Base-by-base conservation (phyloP, 2,329 filamentous ascomycete genomes). In the Beauveria sp. region DNA sequence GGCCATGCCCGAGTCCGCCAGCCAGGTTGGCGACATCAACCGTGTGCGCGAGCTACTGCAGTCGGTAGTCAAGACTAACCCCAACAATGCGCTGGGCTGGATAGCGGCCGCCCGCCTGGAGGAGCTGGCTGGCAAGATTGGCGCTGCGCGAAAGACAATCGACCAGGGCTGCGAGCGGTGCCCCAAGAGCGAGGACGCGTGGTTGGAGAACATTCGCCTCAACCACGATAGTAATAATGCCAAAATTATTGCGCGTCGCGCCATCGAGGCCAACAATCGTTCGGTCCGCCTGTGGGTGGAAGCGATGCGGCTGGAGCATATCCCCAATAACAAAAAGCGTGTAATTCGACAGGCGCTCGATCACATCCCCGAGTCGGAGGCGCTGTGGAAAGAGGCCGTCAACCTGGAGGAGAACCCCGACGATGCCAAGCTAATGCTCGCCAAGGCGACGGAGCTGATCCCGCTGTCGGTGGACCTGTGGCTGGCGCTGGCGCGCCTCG, bases 371-470 rank as follows among this genome's bases (percentile, higher is more conserved):
- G 91, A 96, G 70, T 97, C 93, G 0, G 94, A 97, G 53, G 88
- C 90, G 47, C 83, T 99, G n/a, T 99, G 94, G 94, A 99, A 97
- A 72, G 92, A 96, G 71, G 89, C 93, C 5, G 93, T 99, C 64
- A 97, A 97, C 67, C 78, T 97, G 60, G 94, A 97, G 70, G 93
- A 97, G 69, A 89, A 96, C 67, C 84, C 89, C 0, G 89, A 88
- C 34, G 92, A 97, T 76, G 96, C 96, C 5, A 87, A 88, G 64
- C 79, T 99, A 61, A 81, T 99, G 59, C 84, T 99, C 52, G 92
- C 92, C 53, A 97, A 97, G 75, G 96, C 96, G 0, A 96, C 92
- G 0, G 92, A 99, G 68, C 89, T 97, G 62, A 96, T 99, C 61
- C 93, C 93, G 0, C 80, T 96, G 7, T 96, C 93, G 0, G 88